A percentile compares a stretch with the other conserved stretches of the same genome.
Evolutionary conservation across 208 protist species (phyloP).

Genomic region (Trypanosoma mega): DNA sequence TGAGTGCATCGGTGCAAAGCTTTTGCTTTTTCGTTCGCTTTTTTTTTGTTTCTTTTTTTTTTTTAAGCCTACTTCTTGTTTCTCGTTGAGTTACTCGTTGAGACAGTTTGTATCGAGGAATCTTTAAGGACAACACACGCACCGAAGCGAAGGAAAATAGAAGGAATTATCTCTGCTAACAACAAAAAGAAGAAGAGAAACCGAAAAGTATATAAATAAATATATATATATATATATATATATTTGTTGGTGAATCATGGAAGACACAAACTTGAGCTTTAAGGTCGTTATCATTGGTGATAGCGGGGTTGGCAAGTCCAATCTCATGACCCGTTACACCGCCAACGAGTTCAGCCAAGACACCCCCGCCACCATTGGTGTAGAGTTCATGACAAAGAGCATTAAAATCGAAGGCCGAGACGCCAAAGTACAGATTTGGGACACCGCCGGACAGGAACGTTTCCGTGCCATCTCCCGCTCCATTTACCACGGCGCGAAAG

Average conservation of each 20-base stretch:
- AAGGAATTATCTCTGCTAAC: conserved; percentile 13
- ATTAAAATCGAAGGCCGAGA: conserved; percentile 93
- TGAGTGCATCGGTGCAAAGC: too few species aligned
- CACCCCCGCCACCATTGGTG: conserved; percentile 91
- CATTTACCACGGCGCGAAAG: conserved; percentile 98
- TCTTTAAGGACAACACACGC: too few species aligned
- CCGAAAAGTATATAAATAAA: conserved; percentile 6
- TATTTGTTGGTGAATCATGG: conserved; percentile 36
- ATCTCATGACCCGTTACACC: conserved; percentile 89
- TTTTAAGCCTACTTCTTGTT: conserved; percentile 6
- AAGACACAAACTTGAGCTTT: conserved; percentile 87
- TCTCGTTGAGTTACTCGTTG: conserved; percentile 4
- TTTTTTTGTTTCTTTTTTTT: conserved; percentile 25
- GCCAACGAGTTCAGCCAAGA: conserved; percentile 89
- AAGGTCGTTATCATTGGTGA: conserved; percentile 96
- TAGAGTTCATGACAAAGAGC: conserved; percentile 93
- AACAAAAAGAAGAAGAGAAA: conserved; percentile 28
- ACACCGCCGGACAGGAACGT: conserved; percentile 98
- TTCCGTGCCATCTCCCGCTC: conserved; percentile 98
- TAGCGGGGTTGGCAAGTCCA: conserved; percentile 90
- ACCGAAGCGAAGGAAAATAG: too few species aligned
- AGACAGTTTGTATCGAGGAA: too few species aligned
- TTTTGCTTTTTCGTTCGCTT: conserved; percentile 14
- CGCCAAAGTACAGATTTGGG: conserved; percentile 99
- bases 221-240: conserved; percentile 21